Base-by-base conservation (phyloP, 1,284 basidiomycete species). In the Leccinum pachyderme region DNA sequence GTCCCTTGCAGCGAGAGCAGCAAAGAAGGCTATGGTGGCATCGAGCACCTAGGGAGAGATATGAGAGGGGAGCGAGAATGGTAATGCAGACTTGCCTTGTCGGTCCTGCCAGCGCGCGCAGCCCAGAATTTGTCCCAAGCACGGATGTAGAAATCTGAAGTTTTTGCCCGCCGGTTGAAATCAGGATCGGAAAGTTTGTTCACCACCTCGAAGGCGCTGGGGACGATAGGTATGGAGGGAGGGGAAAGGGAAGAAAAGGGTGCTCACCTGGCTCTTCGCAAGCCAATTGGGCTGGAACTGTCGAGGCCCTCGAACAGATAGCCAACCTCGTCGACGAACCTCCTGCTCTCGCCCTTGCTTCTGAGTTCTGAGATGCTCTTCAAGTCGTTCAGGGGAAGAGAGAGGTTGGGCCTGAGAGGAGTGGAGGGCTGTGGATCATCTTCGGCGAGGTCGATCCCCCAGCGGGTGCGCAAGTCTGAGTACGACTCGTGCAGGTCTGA, bases 241-340 rank as follows among this genome's bases (percentile, higher is more conserved):
- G 9, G 7, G 33, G 4, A 33, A 33, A n/a, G 12, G 41, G 7
- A 32, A 43, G 49, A 13, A 6, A 35, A 24, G 53, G 32, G 47
- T 35, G 53, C 61, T 44, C 44, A 83, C 87, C 85, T 91, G 15
- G 83, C 80, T 61, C 87, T 77, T 47, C 83, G 77, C n/a, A 90
- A 75, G 9, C 79, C 76, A 22, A 85, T 62, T 5, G 77, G 73
- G 13, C 77, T 78, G 12, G 73, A 74, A 4, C 70, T 64, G 27
- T 82, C 81, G 66, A 92, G 77, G 1, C 89, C 89, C 67, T 92
- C 89, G 53, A 91, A 86, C 3, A 92, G 71, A 70, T 91, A 92
- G 0, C 89, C 89, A 3, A 90, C 79, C 63, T 91, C 89, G 57
- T 92, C 89, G 47, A 89, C 67, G 63, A 92, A 92, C 18, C 88